Conservation (phyloP, 192 early-diverging fungal species). For the Coemansia sp. region DNA sequence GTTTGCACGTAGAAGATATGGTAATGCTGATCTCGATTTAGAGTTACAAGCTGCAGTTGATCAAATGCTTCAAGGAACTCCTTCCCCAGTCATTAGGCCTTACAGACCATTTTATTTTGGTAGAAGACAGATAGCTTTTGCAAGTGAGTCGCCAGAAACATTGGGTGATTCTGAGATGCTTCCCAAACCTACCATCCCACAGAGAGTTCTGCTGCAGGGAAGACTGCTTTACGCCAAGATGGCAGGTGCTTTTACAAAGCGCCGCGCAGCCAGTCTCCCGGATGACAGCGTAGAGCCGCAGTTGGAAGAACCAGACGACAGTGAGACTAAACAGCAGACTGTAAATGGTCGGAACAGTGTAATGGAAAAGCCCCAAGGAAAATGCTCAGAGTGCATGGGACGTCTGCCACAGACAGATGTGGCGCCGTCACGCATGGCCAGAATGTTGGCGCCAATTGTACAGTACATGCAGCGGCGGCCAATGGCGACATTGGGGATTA, state of each 20-base stretch:
- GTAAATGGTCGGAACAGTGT: background rate
- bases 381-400: conserved; percentile 8
- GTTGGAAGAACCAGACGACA: background rate
- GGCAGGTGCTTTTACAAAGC: background rate
- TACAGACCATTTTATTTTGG: conserved; percentile 12
- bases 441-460: conserved; percentile 21
- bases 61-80: conserved; percentile 29
- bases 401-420: background rate
- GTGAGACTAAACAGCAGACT: background rate
- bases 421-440: conserved; percentile 1
- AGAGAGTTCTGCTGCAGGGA: background rate
- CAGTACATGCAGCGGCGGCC: conserved; percentile 41
- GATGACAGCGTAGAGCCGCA: background rate
- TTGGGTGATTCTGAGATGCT: background rate
- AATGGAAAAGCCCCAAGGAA: background rate
- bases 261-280: background rate
- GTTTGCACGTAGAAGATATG: background rate
- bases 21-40: conserved; percentile 18
- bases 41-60: conserved; percentile 45
- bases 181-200: background rate
- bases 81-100: background rate
- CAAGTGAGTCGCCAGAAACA: background rate
- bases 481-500: conserved; percentile 28
- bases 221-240: background rate
- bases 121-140: conserved; percentile 4